Base-by-base conservation (phyloP, 106 monocot genomes). In the Agapanthus africanus region DNA sequence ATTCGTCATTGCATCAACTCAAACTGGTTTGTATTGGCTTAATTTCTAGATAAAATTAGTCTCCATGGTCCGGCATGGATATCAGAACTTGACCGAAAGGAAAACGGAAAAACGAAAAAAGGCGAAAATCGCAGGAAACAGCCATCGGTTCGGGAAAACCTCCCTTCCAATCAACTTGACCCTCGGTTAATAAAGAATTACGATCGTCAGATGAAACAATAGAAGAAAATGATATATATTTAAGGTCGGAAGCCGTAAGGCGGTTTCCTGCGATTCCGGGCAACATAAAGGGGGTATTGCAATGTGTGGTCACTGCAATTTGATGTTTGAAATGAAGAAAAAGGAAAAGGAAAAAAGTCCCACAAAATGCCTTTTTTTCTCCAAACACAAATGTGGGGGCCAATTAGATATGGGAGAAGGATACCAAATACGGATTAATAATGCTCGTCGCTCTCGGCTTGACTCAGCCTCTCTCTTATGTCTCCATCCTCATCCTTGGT, bases 381-480 rank as follows among this genome's bases (percentile, higher is more conserved):
- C 22, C 56, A 56, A 30, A 30, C 56, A 26, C 54, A 7, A 54
- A 56, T n/a, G 28, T 56, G 56, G 56, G 56, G 26, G 56, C 56
- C 56, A 28, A 56, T 28, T 11, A 30, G 22, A 52, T 52, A 52
- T 52, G 52, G 52, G 52, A 52, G n/a, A 52, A 4, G 21, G 52
- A 23, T 52, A 52, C 23, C 22, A 52, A 52, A 52, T 52, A 22
- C 4, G 52, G 25, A 25, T 26, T 23, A 22, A 21, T 52, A 52
- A 52, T 52, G 52, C 52, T 52, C 52, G 6, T 52, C 52, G 0
- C 52, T 25, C 52, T 52, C 52, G 4, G 0, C 47, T 19, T 47
- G 47, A 47, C 47, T 47, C 47, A 47, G 18, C 47, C 47, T 14
- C 15, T 18, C 0, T 47, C n/a, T n/a, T n/a, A n/a, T n/a, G n/a